Conservation (phyloP, 176 grass and related monocot species). For the Eleusine indica region DNA sequence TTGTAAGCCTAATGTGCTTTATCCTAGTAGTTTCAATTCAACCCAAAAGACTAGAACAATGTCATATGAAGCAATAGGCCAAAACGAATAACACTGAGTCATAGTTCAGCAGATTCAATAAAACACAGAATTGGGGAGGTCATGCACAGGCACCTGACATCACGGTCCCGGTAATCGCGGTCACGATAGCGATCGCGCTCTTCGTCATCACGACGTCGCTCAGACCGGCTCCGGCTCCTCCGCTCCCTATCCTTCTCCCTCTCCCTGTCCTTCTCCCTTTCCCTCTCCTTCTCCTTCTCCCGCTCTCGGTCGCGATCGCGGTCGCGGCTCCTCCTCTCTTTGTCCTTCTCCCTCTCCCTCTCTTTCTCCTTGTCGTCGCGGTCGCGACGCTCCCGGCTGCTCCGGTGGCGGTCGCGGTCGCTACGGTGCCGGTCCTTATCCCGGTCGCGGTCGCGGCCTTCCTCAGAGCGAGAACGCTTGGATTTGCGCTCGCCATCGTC, state of each 20-base stretch:
- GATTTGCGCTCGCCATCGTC: constrained; percentile 59
- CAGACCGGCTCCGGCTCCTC: constrained; percentile 78
- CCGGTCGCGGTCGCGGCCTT: constrained; percentile 50
- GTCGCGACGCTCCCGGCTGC: constrained; percentile 58
- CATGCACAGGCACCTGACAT: constrained; percentile 65
- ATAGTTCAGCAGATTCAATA: background rate
- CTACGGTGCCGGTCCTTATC: constrained; percentile 38
- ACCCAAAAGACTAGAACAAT: background rate
- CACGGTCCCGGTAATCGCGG: constrained; percentile 67
- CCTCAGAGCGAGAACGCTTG: constrained; percentile 68
- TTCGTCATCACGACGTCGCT: constrained; percentile 58
- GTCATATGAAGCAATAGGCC: too few relatives aligned
- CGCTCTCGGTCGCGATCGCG: constrained; percentile 34
- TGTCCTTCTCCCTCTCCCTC: constrained; percentile 50
- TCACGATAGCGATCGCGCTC: constrained; percentile 62
- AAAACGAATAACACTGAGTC: background rate
- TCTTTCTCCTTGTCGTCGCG: constrained; percentile 53
- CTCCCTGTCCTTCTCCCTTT: constrained; percentile 16
- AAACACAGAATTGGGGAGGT: constrained; percentile 17
- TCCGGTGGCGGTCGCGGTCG: constrained; percentile 53
- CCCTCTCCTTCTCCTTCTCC: constrained; percentile 41
- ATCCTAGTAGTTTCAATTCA: background rate
- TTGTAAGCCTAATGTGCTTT: background rate
- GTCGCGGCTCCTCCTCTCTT: constrained; percentile 50
- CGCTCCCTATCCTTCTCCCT: constrained; percentile 49